Percentiles rank a stretch among this genome's conserved stretches.
phyloP scores from a whole-genome alignment of 2,329 filamentous ascomycete species.

The Fusarium solani-melongenae region DNA sequence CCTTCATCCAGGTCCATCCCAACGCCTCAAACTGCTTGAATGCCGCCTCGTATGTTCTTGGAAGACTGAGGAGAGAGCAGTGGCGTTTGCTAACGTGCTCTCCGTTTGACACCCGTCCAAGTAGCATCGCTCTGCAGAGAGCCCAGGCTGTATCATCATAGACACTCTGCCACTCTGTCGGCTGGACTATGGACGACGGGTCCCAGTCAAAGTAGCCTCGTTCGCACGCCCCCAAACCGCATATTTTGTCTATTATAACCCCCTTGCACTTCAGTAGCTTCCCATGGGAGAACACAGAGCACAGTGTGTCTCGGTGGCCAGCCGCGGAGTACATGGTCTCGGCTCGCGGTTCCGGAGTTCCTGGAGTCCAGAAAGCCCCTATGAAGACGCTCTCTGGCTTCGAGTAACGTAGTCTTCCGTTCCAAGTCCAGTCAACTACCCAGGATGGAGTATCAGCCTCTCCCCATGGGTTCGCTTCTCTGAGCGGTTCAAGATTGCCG shows the following conservation, averaged over 20 bases:
- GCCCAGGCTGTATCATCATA: constrained; percentile 7
- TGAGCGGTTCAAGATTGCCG: constrained; percentile 16
- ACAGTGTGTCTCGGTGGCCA: neutral
- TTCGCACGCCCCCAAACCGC: constrained; percentile 13
- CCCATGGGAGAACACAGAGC: neutral
- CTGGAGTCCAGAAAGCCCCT: constrained; percentile 13
- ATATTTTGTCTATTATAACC: constrained; percentile 7
- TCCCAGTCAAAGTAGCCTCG: constrained; percentile 19
- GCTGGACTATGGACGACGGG: constrained; percentile 4
- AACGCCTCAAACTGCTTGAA: constrained; percentile 5
- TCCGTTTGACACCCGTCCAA: constrained; percentile 17
- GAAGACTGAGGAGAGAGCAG: constrained; percentile 11
- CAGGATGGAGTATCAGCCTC: constrained; percentile 8
- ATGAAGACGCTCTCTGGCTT: constrained; percentile 16
- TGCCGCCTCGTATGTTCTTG: neutral
- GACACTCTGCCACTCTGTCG: constrained; percentile 1
- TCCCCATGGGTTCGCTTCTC: constrained; percentile 24
- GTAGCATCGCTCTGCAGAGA: constrained; percentile 12
- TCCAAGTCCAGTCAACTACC: constrained; percentile 24
- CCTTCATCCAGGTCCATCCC: constrained; percentile 13
- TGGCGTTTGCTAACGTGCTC: constrained; percentile 8
- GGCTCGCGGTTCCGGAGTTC: constrained; percentile 7
- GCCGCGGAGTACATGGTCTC: constrained; percentile 15
- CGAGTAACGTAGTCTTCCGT: constrained; percentile 14
- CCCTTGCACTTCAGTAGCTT: constrained; percentile 10